Conservation (phyloP, 768 basidiomycete genomes). For the Roridomyces roridus region DNA sequence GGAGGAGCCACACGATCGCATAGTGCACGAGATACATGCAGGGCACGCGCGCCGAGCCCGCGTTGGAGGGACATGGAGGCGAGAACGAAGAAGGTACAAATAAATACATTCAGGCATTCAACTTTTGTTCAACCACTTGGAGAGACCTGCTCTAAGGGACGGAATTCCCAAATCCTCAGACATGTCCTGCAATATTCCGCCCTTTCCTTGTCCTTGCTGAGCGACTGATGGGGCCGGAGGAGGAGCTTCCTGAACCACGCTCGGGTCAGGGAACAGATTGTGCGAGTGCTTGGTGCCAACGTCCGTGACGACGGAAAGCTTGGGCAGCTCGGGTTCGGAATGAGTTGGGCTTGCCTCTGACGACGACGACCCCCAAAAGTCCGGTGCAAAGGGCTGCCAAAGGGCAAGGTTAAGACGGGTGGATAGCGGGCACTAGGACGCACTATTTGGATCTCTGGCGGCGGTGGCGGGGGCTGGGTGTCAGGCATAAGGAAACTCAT, state of each 20-base stretch:
- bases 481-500: constrained; percentile 65
- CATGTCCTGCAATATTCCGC: constrained; percentile 18
- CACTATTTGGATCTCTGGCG: constrained; percentile 63
- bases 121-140: no score
- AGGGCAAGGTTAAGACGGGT: constrained; percentile 31
- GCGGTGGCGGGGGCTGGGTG: constrained; percentile 47
- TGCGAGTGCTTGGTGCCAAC: constrained; percentile 45
- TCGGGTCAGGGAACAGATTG: constrained; percentile 28
- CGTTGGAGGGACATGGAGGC: constrained; percentile 2
- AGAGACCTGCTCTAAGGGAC: constrained; percentile 10
- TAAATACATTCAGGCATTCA: no score
- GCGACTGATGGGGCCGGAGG: background rate
- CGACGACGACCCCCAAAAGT: constrained; percentile 48
- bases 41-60: constrained; percentile 9
- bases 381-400: constrained; percentile 51
- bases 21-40: constrained; percentile 27
- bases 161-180: constrained; percentile 18
- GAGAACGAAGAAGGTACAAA: no score
- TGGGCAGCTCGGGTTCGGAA: constrained; percentile 42
- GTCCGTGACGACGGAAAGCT: constrained; percentile 51
- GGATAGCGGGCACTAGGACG: no score
- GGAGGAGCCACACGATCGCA: constrained; percentile 67
- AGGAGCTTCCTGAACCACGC: background rate
- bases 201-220: constrained; percentile 7
- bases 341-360: constrained; percentile 11